Conservation (phyloP, 2,329 filamentous ascomycete genomes). For the Bisporella sp. region DNA sequence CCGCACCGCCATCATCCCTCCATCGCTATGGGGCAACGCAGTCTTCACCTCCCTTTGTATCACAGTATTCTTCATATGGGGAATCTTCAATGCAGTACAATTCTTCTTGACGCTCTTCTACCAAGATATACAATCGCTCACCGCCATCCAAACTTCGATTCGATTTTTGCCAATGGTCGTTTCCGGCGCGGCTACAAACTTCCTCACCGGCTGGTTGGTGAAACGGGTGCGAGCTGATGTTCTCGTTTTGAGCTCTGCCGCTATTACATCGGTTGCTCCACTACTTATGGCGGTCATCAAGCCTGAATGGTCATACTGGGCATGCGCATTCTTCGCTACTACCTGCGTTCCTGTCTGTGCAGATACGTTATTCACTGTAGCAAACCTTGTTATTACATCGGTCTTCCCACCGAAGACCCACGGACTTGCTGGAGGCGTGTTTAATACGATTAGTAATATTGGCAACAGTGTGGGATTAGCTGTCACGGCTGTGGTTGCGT, state of each 20-base stretch:
- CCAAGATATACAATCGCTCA: conserved; percentile 15
- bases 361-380: conserved; percentile 48
- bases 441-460: conserved; percentile 51
- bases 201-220: conserved; percentile 39
- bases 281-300: conserved; percentile 39
- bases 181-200: conserved; percentile 32
- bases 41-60: conserved; percentile 27
- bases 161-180: conserved; percentile 36
- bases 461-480: conserved; percentile 46
- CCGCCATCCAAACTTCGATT: conserved; percentile 22
- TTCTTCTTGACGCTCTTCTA: conserved; percentile 24
- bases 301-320: conserved; percentile 40
- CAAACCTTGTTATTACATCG: conserved; percentile 43
- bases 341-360: conserved; percentile 32
- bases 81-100: conserved; percentile 23
- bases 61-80: conserved; percentile 28
- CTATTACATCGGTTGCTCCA: conserved; percentile 30
- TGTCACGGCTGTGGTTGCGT: conserved; percentile 41
- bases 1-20: conserved; percentile 28
- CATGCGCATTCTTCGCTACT: conserved; percentile 35
- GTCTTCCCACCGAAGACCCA: conserved; percentile 50
- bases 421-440: conserved; percentile 53
- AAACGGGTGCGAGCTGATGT: conserved; percentile 37
- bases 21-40: conserved; percentile 26
- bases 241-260: conserved; percentile 31